Percentiles rank a stretch among this genome's conserved stretches.
phyloP scores from a whole-genome alignment of 768 basidiomycete genomes.

The Collybia mongolica region DNA sequence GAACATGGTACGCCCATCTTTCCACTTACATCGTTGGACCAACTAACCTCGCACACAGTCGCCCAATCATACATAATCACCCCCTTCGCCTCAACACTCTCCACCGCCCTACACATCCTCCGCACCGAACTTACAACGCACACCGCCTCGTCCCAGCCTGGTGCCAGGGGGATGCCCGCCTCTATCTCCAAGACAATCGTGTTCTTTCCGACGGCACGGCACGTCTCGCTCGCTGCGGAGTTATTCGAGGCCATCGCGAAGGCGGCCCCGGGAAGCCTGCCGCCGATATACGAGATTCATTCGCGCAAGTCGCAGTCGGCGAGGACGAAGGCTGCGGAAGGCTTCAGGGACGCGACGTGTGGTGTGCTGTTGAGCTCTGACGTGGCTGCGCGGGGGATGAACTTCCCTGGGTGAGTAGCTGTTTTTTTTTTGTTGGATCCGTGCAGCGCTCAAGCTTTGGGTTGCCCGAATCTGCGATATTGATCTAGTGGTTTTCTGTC shows the following conservation, averaged over 20 bases:
- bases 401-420: slow-evolving; percentile 50
- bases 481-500: background rate
- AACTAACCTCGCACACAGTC: slow-evolving; percentile 23
- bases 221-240: slow-evolving; percentile 40
- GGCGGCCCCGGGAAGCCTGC: slow-evolving; percentile 22
- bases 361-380: slow-evolving; percentile 54
- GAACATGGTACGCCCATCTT: slow-evolving; percentile 43
- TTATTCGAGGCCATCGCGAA: slow-evolving; percentile 22
- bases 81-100: slow-evolving; percentile 39
- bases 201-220: slow-evolving; percentile 69
- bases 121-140: slow-evolving; percentile 29
- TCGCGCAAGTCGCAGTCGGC: slow-evolving; percentile 50
- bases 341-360: slow-evolving; percentile 41
- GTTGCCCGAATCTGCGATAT: too few species aligned
- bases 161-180: background rate
- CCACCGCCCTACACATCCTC: slow-evolving; percentile 38
- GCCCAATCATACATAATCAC: slow-evolving; percentile 45
- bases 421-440: too few species aligned
- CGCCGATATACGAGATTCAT: slow-evolving; percentile 54
- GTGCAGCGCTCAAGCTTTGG: too few species aligned
- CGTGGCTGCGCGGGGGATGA: slow-evolving; percentile 65
- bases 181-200: slow-evolving; percentile 36
- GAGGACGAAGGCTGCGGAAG: slow-evolving; percentile 47
- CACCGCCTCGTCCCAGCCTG: slow-evolving; percentile 31
- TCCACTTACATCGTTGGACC: background rate